A percentile compares a stretch with the other conserved stretches of the same genome.
Evolutionary conservation across 805 yeast species (phyloP).

Genomic region (Hanseniaspora taiwanica): DNA sequence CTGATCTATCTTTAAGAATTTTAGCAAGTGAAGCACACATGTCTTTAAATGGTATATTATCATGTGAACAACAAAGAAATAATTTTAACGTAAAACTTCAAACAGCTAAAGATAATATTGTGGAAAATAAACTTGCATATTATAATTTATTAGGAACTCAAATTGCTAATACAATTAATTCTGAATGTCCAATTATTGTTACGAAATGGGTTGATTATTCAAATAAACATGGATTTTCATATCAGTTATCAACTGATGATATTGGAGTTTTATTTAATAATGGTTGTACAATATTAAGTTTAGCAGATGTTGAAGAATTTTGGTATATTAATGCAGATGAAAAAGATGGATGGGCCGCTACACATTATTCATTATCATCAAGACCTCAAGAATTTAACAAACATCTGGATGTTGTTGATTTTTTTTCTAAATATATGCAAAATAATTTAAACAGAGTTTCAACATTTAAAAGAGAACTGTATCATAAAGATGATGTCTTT

Average conservation of each 20-base stretch:
- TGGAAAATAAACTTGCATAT: too few species aligned
- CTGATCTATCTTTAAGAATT: constrained; percentile 25
- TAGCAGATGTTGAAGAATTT: constrained; percentile 48
- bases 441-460: constrained; percentile 76
- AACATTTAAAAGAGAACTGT: constrained; percentile 35
- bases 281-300: constrained; percentile 65
- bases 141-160: too few species aligned
- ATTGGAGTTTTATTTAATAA: constrained; percentile 86
- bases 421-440: constrained; percentile 85
- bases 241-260: constrained; percentile 78
- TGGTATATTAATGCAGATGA: constrained; percentile 45
- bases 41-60: constrained; percentile 31
- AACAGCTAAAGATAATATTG: too few species aligned
- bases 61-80: constrained; percentile 20
- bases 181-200: constrained; percentile 50
- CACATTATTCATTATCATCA: constrained; percentile 30
- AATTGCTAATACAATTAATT: background rate
- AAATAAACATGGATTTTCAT: constrained; percentile 88
- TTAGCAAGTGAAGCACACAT: constrained; percentile 34
- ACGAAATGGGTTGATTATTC: constrained; percentile 98
- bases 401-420: constrained; percentile 75
- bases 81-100: constrained; percentile 2
- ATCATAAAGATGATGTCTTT: constrained; percentile 53
- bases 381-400: constrained; percentile 41
- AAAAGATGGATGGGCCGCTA: constrained; percentile 40